Conservation (phyloP, 2,329 filamentous ascomycete species). For the Apiospora phragmitis region DNA sequence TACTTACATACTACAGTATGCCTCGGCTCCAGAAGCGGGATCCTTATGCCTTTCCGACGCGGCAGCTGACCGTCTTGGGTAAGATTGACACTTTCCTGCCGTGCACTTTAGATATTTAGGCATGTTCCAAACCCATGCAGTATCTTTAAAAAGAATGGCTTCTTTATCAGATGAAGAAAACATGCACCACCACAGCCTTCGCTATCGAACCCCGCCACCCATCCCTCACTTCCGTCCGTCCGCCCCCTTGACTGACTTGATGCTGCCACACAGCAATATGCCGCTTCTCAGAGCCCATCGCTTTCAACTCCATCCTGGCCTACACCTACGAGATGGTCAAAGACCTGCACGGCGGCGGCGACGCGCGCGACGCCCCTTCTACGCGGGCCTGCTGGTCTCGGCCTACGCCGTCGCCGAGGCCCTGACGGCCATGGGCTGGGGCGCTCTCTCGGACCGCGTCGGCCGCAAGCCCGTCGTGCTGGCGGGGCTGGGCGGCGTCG, state of each 20-base stretch:
- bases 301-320: constrained; percentile 46
- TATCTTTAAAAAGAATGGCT: neutral
- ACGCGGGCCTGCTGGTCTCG: constrained; percentile 48
- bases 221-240: neutral
- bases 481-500: constrained; percentile 36
- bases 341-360: constrained; percentile 38
- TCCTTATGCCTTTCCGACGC: constrained; percentile 1
- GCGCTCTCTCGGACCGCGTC: constrained; percentile 40
- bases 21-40: neutral
- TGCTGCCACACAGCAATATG: constrained; percentile 38
- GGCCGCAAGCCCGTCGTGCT: constrained; percentile 39
- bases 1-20: neutral
- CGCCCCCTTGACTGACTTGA: neutral
- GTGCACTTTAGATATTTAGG: neutral
- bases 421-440: constrained; percentile 43
- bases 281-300: constrained; percentile 46
- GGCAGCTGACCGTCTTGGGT: constrained; percentile 10
- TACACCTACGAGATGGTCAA: constrained; percentile 44
- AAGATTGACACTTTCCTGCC: neutral
- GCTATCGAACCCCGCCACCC: neutral
- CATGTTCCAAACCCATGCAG: neutral
- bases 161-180: neutral
- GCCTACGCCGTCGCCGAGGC: constrained; percentile 45
- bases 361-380: constrained; percentile 46
- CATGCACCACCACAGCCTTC: neutral